phyloP scores from a whole-genome alignment of 2,329 filamentous ascomycete species.

The Gyromitra esculenta region DNA sequence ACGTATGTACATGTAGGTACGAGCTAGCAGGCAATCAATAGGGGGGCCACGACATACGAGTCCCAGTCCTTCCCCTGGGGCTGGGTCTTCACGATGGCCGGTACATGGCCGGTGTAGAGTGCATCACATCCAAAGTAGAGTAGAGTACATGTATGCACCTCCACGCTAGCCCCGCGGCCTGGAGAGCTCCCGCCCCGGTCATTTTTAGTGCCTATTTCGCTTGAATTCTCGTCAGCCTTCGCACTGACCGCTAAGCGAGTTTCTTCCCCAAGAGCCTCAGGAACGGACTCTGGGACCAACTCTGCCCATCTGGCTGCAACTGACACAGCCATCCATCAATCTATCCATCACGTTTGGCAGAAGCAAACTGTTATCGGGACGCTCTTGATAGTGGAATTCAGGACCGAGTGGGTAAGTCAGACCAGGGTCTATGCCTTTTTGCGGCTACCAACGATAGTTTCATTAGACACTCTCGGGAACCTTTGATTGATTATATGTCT shows the following conservation, averaged over 20 bases:
- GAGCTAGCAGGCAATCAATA: slow-evolving; percentile 6
- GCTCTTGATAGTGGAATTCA: background rate
- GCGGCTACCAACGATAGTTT: slow-evolving; percentile 31
- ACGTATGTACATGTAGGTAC: slow-evolving; percentile 21
- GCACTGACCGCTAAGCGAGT: slow-evolving; percentile 35
- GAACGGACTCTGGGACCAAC: background rate
- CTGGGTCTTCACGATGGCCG: background rate
- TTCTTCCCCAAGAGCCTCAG: background rate
- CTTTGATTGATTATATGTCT: slow-evolving; percentile 17
- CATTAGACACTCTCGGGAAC: background rate
- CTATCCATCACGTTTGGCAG: slow-evolving; percentile 17
- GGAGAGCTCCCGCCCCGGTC: slow-evolving; percentile 32
- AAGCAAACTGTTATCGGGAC: slow-evolving; percentile 17
- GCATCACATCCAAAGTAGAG: slow-evolving; percentile 6
- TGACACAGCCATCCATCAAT: slow-evolving; percentile 13
- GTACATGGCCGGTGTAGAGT: slow-evolving; percentile 19
- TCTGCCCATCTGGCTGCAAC: background rate
- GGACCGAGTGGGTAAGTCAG: background rate
- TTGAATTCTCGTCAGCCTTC: slow-evolving; percentile 30
- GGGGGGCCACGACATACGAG: slow-evolving; percentile 22
- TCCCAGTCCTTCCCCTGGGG: slow-evolving; percentile 4
- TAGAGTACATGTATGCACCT: background rate
- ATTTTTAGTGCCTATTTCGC: slow-evolving; percentile 27
- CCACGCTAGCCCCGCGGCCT: slow-evolving; percentile 20
- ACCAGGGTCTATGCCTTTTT: slow-evolving; percentile 25